These are phyloP conservation scores for Colletotrichum lupini DNA, from an alignment of 2,329 filamentous ascomycete species.

Conservation along the genomic window DNA sequence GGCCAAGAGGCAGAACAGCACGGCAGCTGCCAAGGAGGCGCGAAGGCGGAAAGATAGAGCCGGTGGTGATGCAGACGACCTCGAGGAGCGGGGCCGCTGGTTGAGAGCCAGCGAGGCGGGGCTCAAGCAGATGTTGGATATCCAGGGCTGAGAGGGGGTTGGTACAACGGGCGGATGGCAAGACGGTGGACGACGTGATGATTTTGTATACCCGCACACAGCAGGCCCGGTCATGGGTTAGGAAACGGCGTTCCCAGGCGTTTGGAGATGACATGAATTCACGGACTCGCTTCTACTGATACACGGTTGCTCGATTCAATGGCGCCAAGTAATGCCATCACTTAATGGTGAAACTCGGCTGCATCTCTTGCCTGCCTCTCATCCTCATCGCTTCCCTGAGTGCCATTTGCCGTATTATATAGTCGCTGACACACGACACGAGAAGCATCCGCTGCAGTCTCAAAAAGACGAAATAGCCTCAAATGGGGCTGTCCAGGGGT, in stretches of 20 bases:
- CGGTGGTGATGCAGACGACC: conserved; percentile 75
- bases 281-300: not conserved
- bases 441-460: not conserved
- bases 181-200: conserved; percentile 1
- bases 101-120: conserved; percentile 75
- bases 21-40: conserved; percentile 77
- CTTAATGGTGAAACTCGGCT: not conserved
- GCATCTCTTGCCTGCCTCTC: not conserved
- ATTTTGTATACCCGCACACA: conserved; percentile 25
- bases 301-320: not conserved
- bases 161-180: not conserved
- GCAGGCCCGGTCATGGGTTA: not conserved
- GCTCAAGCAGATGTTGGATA: conserved; percentile 71
- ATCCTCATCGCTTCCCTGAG: not conserved
- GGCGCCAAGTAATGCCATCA: not conserved
- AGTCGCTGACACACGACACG: not conserved
- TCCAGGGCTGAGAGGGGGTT: conserved; percentile 50
- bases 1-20: conserved; percentile 72
- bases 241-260: conserved; percentile 16
- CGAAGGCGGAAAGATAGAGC: conserved; percentile 74
- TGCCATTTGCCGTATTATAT: not conserved
- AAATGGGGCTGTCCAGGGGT: not conserved
- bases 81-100: conserved; percentile 82
- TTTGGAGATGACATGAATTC: not conserved
- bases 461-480: not conserved